Base-by-base conservation (phyloP, 176 grass and related monocot species). In the Paspalum notatum region DNA sequence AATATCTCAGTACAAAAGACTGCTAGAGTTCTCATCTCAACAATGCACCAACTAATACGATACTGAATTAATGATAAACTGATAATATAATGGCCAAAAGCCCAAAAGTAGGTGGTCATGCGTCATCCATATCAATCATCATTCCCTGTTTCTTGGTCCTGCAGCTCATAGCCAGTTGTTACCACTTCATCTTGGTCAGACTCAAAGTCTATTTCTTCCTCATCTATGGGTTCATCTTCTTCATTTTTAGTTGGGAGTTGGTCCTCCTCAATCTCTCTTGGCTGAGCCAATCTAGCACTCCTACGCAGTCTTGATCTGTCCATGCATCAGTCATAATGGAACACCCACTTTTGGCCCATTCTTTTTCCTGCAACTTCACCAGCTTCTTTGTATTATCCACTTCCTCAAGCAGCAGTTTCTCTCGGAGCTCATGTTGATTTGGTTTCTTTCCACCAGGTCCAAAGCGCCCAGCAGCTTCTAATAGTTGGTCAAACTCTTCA, bases 301-400 rank as follows among this genome's bases (percentile, higher is more conserved):
- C n/a, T 57, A 9, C n/a, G 12, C 7, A n/a, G 10, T 8, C 22
- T 14, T 41, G 10, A 58, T 82, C 66, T 27, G 45, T 82, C 79
- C 66, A 61, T 16, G 50, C 79, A 82, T 82, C 32, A 8, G 48
- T 82, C 66, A 82, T 82, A 57, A 73, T 43, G 8, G 66, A 67
- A 18, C 64, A 72, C 2, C 78, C 45, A 20, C 1, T 81, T 6
- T 52, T 66, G 5, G 1, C 22, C 26, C 78, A 54, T 0, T 37
- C 78, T 44, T 52, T 14, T 45, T 81, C 27, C 21, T 81, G 78
- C 14, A 7, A 0, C 27, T 81, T 22, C 4, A 81, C 5, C 5
- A 56, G 1, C n/a, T 40, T 0, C 20, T 21, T 67, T 13, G 49
- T 51, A 11, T 71, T 42, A 3, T 16, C 2, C 12, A 81, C 61